A percentile compares a stretch with the other conserved stretches of the same genome.
Evolutionary conservation across 371 early-diverging fungal genomes (phyloP).

Genomic region (Mucor circinelloides): DNA sequence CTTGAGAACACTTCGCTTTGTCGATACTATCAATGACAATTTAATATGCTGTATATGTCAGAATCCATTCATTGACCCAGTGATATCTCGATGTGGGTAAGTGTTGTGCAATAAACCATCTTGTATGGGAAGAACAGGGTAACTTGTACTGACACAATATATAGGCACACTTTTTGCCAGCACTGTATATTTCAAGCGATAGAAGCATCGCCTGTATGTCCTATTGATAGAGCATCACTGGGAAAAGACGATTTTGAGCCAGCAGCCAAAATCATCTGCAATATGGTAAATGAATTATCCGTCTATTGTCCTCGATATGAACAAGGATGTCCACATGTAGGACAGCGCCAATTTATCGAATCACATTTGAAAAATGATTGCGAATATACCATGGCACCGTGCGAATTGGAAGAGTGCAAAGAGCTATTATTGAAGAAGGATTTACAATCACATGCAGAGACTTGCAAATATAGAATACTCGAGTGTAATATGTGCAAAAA

Average conservation of each 20-base stretch:
- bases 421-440: slow-evolving; percentile 61
- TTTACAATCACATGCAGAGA: slow-evolving; percentile 53
- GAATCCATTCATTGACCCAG: slow-evolving; percentile 61
- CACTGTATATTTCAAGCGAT: slow-evolving; percentile 64
- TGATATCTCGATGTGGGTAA: slow-evolving; percentile 56
- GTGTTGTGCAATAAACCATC: no score
- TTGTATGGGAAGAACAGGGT: no score
- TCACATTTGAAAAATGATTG: slow-evolving; percentile 66
- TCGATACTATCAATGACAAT: slow-evolving; percentile 53
- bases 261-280: slow-evolving; percentile 64
- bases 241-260: slow-evolving; percentile 47
- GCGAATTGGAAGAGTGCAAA: slow-evolving; percentile 63
- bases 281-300: slow-evolving; percentile 73
- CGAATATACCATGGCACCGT: slow-evolving; percentile 53
- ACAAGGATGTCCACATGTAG: slow-evolving; percentile 60
- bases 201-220: slow-evolving; percentile 59
- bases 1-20: slow-evolving; percentile 34
- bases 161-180: slow-evolving; percentile 71
- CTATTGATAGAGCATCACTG: slow-evolving; percentile 63
- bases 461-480: slow-evolving; percentile 60
- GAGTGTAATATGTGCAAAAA: slow-evolving; percentile 66
- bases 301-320: slow-evolving; percentile 61
- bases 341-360: slow-evolving; percentile 63
- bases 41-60: slow-evolving; percentile 67
- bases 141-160: not conserved